These are phyloP conservation scores for Saccharum hybrid DNA, from an alignment of 202 grass and related monocot species.

Conservation along the genomic window DNA sequence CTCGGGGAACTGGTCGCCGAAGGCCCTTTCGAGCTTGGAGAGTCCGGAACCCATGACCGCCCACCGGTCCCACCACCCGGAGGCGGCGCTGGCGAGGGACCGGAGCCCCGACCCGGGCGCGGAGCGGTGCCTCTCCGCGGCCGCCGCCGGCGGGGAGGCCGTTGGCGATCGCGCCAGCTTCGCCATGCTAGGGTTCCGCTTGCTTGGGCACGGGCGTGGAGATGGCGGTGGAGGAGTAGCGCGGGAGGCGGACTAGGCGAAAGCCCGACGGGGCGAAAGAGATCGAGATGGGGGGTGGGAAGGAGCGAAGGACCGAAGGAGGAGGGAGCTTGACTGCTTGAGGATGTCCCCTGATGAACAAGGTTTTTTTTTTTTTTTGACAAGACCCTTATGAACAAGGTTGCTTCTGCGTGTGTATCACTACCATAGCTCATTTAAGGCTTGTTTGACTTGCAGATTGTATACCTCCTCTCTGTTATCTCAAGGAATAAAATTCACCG, in stretches of 20 bases:
- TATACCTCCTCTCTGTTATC: too few species aligned
- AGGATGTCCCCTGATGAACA: too few species aligned
- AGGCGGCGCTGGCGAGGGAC: constrained; percentile 73
- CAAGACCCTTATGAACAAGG: accelerated
- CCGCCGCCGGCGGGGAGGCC: constrained; percentile 2
- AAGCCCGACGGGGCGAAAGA: background rate
- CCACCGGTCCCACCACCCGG: constrained; percentile 77
- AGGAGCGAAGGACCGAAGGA: background rate
- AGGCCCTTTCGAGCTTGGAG: constrained; percentile 89
- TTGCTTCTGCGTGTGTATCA: constrained; percentile 12
- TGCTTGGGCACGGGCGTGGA: background rate
- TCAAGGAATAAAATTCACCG: too few species aligned
- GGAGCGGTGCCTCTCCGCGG: constrained; percentile 32
- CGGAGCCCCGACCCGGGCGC: constrained; percentile 56
- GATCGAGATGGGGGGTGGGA: background rate
- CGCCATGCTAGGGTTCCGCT: constrained; percentile 31
- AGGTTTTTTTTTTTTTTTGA: too few species aligned
- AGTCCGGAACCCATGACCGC: constrained; percentile 60
- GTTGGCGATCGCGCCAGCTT: constrained; percentile 37
- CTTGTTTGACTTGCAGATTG: too few species aligned
- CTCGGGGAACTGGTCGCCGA: constrained; percentile 92
- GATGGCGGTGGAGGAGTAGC: background rate
- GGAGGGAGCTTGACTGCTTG: background rate
- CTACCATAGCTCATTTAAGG: background rate
- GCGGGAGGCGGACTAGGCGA: background rate